Evolutionary conservation across 2,329 filamentous ascomycete genomes (phyloP).

Genomic region (Fusarium sp.): DNA sequence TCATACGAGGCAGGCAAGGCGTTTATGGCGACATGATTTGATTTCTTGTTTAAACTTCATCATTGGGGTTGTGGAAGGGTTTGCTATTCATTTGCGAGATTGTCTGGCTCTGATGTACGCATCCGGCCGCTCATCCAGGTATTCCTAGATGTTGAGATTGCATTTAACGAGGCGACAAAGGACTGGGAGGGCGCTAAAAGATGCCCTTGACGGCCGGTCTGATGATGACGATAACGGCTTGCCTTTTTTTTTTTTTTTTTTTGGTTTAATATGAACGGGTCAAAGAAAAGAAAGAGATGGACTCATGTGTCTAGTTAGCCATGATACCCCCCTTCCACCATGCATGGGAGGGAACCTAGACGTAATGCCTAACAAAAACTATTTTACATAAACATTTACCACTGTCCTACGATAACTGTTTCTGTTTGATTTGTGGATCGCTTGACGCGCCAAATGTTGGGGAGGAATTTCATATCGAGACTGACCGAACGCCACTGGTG

Average conservation of each 20-base stretch:
- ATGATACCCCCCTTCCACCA: constrained; percentile 25
- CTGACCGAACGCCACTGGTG: constrained; percentile 3
- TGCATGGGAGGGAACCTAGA: constrained; percentile 27
- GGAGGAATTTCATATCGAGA: background rate
- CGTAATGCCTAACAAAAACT: constrained; percentile 42
- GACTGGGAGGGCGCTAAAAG: constrained; percentile 21
- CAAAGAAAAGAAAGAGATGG: constrained; percentile 37
- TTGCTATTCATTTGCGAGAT: constrained; percentile 35
- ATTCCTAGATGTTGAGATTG: constrained; percentile 29
- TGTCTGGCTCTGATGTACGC: constrained; percentile 44
- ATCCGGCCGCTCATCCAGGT: constrained; percentile 33
- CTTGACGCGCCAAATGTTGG: background rate
- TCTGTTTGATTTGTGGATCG: background rate
- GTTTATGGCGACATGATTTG: constrained; percentile 27
- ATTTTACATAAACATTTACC: background rate
- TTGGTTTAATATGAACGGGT: constrained; percentile 28
- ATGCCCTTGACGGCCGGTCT: constrained; percentile 27
- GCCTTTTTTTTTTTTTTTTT: constrained; percentile 11
- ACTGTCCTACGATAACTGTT: background rate
- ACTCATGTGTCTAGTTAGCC: constrained; percentile 28
- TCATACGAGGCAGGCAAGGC: constrained; percentile 38
- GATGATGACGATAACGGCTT: constrained; percentile 41
- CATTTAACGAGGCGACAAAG: constrained; percentile 30
- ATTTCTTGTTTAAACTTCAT: constrained; percentile 16
- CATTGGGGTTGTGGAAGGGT: constrained; percentile 14